Percentiles rank a stretch among this genome's conserved stretches.
phyloP scores from a whole-genome alignment of 2,329 filamentous ascomycete genomes.

The Ophiocordyceps unilateralis region DNA sequence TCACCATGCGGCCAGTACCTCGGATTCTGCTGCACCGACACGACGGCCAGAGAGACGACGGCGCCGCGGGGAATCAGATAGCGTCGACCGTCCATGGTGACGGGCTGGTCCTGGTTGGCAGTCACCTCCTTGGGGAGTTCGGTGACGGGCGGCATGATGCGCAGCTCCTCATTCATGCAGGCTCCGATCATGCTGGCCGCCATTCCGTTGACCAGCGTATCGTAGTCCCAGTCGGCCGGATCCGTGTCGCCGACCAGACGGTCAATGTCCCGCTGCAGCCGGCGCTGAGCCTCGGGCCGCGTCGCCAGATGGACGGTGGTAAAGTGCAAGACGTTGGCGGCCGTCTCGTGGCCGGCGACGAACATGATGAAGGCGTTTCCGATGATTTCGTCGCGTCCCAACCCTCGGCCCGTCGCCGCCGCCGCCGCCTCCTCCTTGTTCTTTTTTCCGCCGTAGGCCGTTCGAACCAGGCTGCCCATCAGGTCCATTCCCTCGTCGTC shows the following conservation, averaged over 20 bases:
- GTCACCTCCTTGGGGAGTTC: slow-evolving; percentile 52
- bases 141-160: slow-evolving; percentile 53
- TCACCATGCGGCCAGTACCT: slow-evolving; percentile 47
- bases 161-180: slow-evolving; percentile 61
- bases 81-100: slow-evolving; percentile 40
- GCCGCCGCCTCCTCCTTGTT: no score
- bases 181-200: slow-evolving; percentile 56
- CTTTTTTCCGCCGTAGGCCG: slow-evolving; percentile 14
- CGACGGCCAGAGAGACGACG: slow-evolving; percentile 36
- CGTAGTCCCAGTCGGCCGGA: slow-evolving; percentile 52
- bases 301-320: slow-evolving; percentile 50
- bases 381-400: slow-evolving; percentile 49
- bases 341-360: slow-evolving; percentile 67
- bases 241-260: slow-evolving; percentile 41
- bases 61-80: slow-evolving; percentile 39
- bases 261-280: slow-evolving; percentile 53
- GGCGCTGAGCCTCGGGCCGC: slow-evolving; percentile 43
- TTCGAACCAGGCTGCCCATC: slow-evolving; percentile 25
- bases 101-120: slow-evolving; percentile 30
- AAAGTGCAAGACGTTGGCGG: slow-evolving; percentile 60
- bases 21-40: slow-evolving; percentile 48
- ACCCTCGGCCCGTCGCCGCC: no score
- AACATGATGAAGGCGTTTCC: slow-evolving; percentile 55
- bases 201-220: slow-evolving; percentile 45
- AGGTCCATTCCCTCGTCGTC: slow-evolving; percentile 33